phyloP scores from a whole-genome alignment of 2,329 filamentous ascomycete species.

The Diaporthe longicolla region DNA sequence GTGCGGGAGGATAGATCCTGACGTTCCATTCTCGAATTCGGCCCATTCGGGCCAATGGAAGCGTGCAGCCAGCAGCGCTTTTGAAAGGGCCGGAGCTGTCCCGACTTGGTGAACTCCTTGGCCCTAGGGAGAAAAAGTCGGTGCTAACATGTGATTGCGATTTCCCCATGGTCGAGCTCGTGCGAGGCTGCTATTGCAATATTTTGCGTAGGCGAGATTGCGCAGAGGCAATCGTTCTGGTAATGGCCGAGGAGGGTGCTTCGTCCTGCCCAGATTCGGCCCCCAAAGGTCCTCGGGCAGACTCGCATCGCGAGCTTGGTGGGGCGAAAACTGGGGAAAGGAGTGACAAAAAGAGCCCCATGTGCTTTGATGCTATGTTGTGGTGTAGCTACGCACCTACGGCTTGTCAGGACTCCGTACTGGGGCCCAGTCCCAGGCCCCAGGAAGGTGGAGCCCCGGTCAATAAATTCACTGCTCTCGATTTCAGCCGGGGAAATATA shows the following conservation, averaged over 20 bases:
- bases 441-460: constrained; percentile 39
- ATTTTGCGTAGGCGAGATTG: constrained; percentile 23
- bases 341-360: constrained; percentile 35
- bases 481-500: constrained; percentile 40
- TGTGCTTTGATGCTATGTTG: constrained; percentile 33
- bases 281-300: constrained; percentile 39
- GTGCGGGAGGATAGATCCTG: constrained; percentile 9
- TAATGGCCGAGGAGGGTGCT: constrained; percentile 17
- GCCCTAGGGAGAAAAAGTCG: constrained; percentile 4
- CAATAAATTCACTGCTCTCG: constrained; percentile 24
- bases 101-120: constrained; percentile 18
- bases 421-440: constrained; percentile 23
- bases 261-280: constrained; percentile 8
- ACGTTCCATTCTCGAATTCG: constrained; percentile 20
- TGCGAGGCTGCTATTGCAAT: constrained; percentile 9
- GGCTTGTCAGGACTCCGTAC: constrained; percentile 22
- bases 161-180: background rate
- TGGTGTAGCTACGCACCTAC: background rate
- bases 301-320: constrained; percentile 40
- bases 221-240: constrained; percentile 20
- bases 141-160: constrained; percentile 34
- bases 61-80: constrained; percentile 14
- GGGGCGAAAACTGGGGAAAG: constrained; percentile 41
- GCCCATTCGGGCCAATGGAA: constrained; percentile 35
- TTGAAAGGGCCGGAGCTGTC: constrained; percentile 28